phyloP scores from a whole-genome alignment of 345 rosid genomes.

The Leavenworthia alabamica region DNA sequence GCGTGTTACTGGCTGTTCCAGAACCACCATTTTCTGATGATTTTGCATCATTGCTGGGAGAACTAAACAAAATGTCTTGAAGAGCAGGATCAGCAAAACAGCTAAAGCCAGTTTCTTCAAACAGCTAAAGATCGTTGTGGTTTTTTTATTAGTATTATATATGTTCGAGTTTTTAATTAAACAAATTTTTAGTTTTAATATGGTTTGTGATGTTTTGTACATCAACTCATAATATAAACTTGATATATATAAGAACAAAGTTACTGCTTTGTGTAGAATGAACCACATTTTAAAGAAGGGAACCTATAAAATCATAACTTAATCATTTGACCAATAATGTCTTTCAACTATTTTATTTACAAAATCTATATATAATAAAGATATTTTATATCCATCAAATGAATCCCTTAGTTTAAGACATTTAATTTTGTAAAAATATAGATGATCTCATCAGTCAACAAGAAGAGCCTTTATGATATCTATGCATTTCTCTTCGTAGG shows the following conservation, averaged over 20 bases:
- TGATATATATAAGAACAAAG: too few relatives aligned
- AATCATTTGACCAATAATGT: not conserved
- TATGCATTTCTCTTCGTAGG: conserved; percentile 38
- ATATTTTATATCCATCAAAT: not conserved
- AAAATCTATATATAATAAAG: not conserved
- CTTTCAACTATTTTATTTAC: not conserved
- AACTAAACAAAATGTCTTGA: conserved; percentile 63
- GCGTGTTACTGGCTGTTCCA: conserved; percentile 88
- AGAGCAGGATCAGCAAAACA: conserved; percentile 71
- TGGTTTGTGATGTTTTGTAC: too few relatives aligned
- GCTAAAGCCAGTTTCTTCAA: conserved; percentile 71
- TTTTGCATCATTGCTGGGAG: conserved; percentile 66
- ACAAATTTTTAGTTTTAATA: too few relatives aligned
- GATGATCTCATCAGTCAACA: conserved; percentile 19
- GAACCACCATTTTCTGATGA: conserved; percentile 88
- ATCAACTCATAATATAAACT: too few relatives aligned
- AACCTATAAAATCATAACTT: not conserved
- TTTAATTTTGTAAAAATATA: not conserved
- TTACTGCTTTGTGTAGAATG: not conserved
- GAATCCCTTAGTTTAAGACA: not conserved
- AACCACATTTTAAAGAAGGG: not conserved
- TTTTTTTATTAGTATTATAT: too few relatives aligned
- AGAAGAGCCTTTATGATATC: conserved; percentile 48
- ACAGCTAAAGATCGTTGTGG: too few relatives aligned
- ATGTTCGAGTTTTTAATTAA: too few relatives aligned